phyloP scores from a whole-genome alignment of 2,329 filamentous ascomycete genomes.

The Talaromyces sp. region DNA sequence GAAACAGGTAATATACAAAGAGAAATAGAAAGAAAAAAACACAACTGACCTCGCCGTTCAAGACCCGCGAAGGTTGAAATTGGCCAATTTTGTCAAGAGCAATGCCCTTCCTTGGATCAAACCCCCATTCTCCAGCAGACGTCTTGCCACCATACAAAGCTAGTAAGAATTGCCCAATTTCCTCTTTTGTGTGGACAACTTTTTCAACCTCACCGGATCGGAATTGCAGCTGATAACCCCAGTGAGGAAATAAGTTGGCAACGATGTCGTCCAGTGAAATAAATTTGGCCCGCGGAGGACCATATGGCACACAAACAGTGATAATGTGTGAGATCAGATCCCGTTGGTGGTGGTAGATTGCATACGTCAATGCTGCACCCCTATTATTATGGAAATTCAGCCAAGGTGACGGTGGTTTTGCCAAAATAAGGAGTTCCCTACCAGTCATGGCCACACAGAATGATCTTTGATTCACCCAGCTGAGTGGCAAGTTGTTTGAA shows the following conservation, averaged over 20 bases:
- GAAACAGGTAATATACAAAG: not conserved
- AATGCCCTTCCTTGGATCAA: constrained; percentile 60
- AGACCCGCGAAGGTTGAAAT: constrained; percentile 54
- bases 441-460: constrained; percentile 91
- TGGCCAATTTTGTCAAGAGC: constrained; percentile 58
- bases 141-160: constrained; percentile 65
- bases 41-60: constrained; percentile 55
- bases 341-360: constrained; percentile 69
- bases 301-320: constrained; percentile 74
- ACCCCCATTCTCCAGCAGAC: constrained; percentile 52
- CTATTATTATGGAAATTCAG: constrained; percentile 21
- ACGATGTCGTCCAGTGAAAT: constrained; percentile 58
- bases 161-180: constrained; percentile 66
- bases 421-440: constrained; percentile 14
- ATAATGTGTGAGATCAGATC: constrained; percentile 70
- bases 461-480: constrained; percentile 55
- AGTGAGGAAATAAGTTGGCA: constrained; percentile 57
- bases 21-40: not conserved
- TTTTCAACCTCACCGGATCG: constrained; percentile 62
- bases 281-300: constrained; percentile 50
- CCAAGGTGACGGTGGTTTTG: not conserved
- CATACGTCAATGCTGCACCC: constrained; percentile 76
- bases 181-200: constrained; percentile 52
- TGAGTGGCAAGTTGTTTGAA: constrained; percentile 66
- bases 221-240: constrained; percentile 81